phyloP scores from a whole-genome alignment of 2,329 filamentous ascomycete species.

The Sclerotinia trifoliorum region DNA sequence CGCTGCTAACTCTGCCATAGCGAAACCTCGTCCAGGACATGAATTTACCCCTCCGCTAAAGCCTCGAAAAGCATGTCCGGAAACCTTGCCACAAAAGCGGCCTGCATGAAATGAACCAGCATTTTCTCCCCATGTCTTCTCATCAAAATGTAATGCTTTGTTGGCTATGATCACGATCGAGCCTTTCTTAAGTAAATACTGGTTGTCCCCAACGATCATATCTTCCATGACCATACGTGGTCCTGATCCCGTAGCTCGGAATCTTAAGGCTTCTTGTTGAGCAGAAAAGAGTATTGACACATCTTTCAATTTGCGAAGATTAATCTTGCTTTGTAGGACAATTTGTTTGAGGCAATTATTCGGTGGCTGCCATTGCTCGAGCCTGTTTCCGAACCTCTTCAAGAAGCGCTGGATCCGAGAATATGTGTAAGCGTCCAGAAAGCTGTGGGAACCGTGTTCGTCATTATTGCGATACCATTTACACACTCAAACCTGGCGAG shows the following conservation, averaged over 20 bases:
- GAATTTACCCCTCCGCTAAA: slow-evolving; percentile 13
- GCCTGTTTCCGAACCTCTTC: slow-evolving; percentile 3
- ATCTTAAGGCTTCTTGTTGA: slow-evolving; percentile 13
- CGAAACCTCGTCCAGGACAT: slow-evolving; percentile 6
- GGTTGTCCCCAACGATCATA: neutral
- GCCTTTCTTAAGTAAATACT: slow-evolving; percentile 13
- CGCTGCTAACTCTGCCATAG: slow-evolving; percentile 10
- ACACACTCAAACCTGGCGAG: too few species aligned
- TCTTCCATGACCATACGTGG: slow-evolving; percentile 13
- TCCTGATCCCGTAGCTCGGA: neutral
- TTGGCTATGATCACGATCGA: slow-evolving; percentile 9
- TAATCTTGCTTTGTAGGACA: neutral
- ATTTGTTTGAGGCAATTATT: neutral
- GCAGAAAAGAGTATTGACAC: neutral
- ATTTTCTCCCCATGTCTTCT: neutral
- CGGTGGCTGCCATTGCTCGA: neutral
- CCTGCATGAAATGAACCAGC: slow-evolving; percentile 1
- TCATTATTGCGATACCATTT: too few species aligned
- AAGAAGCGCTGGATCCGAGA: neutral
- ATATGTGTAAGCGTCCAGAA: too few species aligned
- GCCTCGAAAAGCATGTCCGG: slow-evolving; percentile 12
- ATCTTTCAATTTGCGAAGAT: neutral
- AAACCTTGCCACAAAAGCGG: neutral
- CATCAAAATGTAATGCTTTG: neutral
- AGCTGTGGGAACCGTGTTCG: too few species aligned